Conservation (phyloP, 768 basidiomycete species). For the Boletus pseudopeckii region DNA sequence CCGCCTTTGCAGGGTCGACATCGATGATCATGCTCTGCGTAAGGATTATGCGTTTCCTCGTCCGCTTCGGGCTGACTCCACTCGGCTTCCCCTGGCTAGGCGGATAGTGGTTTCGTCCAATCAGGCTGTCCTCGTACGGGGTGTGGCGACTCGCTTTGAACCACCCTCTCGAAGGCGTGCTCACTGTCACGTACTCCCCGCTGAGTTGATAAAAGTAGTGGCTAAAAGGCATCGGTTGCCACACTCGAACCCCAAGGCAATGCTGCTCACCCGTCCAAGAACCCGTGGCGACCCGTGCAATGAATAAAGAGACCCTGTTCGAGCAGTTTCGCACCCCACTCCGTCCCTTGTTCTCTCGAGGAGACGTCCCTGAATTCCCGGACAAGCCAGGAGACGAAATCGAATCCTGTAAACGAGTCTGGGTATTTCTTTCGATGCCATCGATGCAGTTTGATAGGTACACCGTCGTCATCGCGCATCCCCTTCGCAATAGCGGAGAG, state of each 20-base stretch:
- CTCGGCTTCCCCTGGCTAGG: slow-evolving; percentile 35
- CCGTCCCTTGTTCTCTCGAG: slow-evolving; percentile 72
- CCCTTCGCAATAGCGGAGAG: slow-evolving; percentile 67
- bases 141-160: slow-evolving; percentile 50
- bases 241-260: background rate
- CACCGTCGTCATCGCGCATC: slow-evolving; percentile 82
- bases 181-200: slow-evolving; percentile 68
- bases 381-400: slow-evolving; percentile 90
- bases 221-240: slow-evolving; percentile 35
- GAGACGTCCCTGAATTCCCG: slow-evolving; percentile 88
- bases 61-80: slow-evolving; percentile 41
- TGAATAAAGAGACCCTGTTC: slow-evolving; percentile 87
- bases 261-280: slow-evolving; percentile 74
- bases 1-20: slow-evolving; percentile 71
- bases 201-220: slow-evolving; percentile 88
- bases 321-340: slow-evolving; percentile 73
- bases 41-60: slow-evolving; percentile 63
- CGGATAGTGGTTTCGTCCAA: slow-evolving; percentile 35
- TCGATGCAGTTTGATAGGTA: slow-evolving; percentile 77
- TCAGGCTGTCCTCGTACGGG: slow-evolving; percentile 41
- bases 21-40: slow-evolving; percentile 93
- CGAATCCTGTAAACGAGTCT: slow-evolving; percentile 85
- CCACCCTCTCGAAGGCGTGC: slow-evolving; percentile 65
- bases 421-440: slow-evolving; percentile 77
- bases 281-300: slow-evolving; percentile 71